Evolutionary conservation across 768 basidiomycete species (phyloP), one percentile per base, ranked within the genome.

Genomic region (Steccherinum ochraceum): DNA sequence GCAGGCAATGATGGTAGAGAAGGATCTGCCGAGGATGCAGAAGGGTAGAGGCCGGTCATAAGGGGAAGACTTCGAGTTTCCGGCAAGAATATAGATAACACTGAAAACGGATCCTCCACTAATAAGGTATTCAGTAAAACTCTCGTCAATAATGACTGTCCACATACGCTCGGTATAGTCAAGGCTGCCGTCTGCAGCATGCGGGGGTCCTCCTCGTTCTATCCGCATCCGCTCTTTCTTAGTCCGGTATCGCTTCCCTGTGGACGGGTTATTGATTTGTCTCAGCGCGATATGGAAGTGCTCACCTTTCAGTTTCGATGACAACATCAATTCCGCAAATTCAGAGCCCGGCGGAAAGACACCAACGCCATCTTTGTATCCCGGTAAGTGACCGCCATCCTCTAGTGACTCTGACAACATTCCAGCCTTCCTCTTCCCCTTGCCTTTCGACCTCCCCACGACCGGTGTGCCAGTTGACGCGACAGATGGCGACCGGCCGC

Each of bases 101-200:
- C 66, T 10, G 83, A 76, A 63, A 89, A 89, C 0, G 87, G 86
- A 54, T 89, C 85, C 63, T 90, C 87, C 77, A 89, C 86, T 89
- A 46, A n/a, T 40, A n/a, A 41, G 16, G 26, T n/a, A 19, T 24
- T 41, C 1, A 21, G 24, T 44, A n/a, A n/a, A n/a, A n/a, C n/a
- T n/a, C n/a, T n/a, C n/a, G n/a, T n/a, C n/a, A n/a, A n/a, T n/a
- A n/a, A n/a, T n/a, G n/a, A n/a, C n/a, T n/a, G n/a, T 69, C 7
- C 16, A 35, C 81, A 40, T 60, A 88, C 86, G 79, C 64, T 87
- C 79, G 21, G 74, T 57, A 57, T 88, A 89, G 65, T 88, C 81
- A 25, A 90, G 68, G 64, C 88, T 89, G n/a, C 88, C 88, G 60
- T 91, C 88, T n/a, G 78, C 61, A 4, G 72, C 71, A 20, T 75